Base-by-base conservation (phyloP, 179 eudicot species). In the Corrigiola litoralis region DNA sequence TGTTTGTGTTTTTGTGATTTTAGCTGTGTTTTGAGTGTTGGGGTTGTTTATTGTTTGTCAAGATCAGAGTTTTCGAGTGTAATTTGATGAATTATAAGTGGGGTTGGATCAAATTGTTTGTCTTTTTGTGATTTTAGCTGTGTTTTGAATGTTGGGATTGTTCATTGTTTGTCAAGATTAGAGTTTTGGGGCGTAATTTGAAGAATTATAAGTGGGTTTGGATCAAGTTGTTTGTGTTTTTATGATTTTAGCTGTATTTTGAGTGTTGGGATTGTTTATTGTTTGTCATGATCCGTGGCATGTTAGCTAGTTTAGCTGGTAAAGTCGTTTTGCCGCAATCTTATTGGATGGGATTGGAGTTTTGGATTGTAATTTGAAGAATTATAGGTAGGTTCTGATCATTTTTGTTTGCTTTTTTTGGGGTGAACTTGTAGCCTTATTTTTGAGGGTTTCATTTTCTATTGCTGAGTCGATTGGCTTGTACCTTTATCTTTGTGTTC, bases 201-300 rank as follows among this genome's bases (percentile, higher is more conserved):
- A 8, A 14, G 37, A 38, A 33, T 14, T 25, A n/a, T 64, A n/a
- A 25, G 62, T 55, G 50, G 65, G 58, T 64, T 38, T 45, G 33
- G 44, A 56, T 24, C 46, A n/a, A 12, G 25, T 27, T 40, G 50
- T 40, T 50, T 14, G 13, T 21, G 14, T 5, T 46, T 45, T 56
- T 3, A 20, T 34, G 25, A 37, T 29, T 9, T 2, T 18, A 38
- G 37, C 14, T 14, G 17, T n/a, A 12, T 11, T 36, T 8, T 24
- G 18, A n/a, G 53, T 18, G 13, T 70, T 61, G 10, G 41, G 58
- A n/a, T 55, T 56, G 40, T 34, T 56, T 63, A 5, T 23, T 54
- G 46, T 9, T n/a, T 41, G 18, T 33, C 41, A 44, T 31, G 29
- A 37, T 61, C 27, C 42, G 68, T 6, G 47, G 14, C 25, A 42